Evolutionary conservation across 371 early-diverging fungal species (phyloP), one percentile per base, ranked within the genome.

Genomic region (Mucor velutinosus): DNA sequence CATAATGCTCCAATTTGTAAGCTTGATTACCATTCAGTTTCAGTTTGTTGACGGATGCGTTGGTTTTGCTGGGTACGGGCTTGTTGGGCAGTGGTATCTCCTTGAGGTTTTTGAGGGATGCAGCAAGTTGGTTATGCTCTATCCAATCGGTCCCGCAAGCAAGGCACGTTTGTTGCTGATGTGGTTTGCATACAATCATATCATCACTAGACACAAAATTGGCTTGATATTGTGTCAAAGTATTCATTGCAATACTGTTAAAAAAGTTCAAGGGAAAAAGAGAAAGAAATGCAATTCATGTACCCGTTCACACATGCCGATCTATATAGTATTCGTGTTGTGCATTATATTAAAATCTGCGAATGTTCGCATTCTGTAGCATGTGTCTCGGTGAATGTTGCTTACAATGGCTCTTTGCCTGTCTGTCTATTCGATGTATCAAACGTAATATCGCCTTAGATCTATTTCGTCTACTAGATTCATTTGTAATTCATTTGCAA

Each of bases 11-110:
- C 15, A 71, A 72, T 51, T 91, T 89, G 83, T 87, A 91, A 62
- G 73, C 70, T 27, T 82, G 82, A 79, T 93, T 92, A 61, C 93
- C 93, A 27, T 88, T 87, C 27, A 83, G 81, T 62, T 89, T 91
- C 33, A 91, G 82, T 59, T 82, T 76, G 58, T 79, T 84, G 53
- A 93, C 85, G 47, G 84, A 84, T 27, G 82, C 76, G 11, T 80
- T 84, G 32, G 87, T 71, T 7, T 29, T 29, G 25, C 82, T 78
- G 21, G 89, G 88, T 63, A 87, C 86, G 29, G 80, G 71, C 8
- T 75, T 74, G 63, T 83, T 85, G 29, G 92, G 90, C 21, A 89
- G 88, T 27, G 92, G 92, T 7, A 91, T 64, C 21, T 86, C 84
- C 41, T 70, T 68, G 60, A 76, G 58, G 25, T 62, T 62, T 23